Conservation (phyloP, 305 asterid species). For the Fraxinus latifolia region DNA sequence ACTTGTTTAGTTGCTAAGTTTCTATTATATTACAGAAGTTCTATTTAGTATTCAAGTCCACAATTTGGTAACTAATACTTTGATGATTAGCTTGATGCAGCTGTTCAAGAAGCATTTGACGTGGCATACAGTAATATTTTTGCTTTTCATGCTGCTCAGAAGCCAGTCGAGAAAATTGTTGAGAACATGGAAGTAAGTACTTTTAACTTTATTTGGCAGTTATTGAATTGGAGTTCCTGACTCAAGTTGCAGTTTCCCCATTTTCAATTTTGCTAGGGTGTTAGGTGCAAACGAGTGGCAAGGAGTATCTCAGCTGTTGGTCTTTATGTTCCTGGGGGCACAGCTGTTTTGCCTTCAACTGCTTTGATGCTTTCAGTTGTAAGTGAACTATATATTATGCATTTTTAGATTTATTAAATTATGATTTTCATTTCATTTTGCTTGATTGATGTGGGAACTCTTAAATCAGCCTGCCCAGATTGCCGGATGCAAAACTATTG, state of each 20-base stretch:
- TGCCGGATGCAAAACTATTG: conserved; percentile 92
- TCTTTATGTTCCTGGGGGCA: conserved; percentile 99
- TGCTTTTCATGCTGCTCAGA: conserved; percentile 91
- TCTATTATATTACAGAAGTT: neutral
- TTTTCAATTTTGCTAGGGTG: conserved; percentile 60
- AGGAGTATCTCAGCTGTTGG: conserved; percentile 88
- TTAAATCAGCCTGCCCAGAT: conserved; percentile 90
- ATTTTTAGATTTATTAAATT: conserved; percentile 14
- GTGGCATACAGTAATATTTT: conserved; percentile 84
- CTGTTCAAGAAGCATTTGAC: conserved; percentile 86
- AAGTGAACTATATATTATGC: conserved; percentile 31
- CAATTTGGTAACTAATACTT: conserved; percentile 21
- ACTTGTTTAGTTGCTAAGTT: neutral
- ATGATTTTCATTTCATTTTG: conserved; percentile 14
- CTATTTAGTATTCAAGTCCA: conserved; percentile 14
- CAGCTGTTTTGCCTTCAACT: conserved; percentile 98
- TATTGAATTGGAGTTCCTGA: conserved; percentile 8
- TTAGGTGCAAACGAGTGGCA: conserved; percentile 92
- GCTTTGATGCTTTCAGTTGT: conserved; percentile 98
- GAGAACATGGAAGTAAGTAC: conserved; percentile 86
- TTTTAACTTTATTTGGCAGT: conserved; percentile 14
- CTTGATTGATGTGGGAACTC: conserved; percentile 25
- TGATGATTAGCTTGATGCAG: conserved; percentile 69
- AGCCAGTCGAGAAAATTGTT: conserved; percentile 70
- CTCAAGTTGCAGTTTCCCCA: conserved; percentile 19